Base-by-base conservation (phyloP, 75 land plant genomes). In the Chamaecyparis obtusa region DNA sequence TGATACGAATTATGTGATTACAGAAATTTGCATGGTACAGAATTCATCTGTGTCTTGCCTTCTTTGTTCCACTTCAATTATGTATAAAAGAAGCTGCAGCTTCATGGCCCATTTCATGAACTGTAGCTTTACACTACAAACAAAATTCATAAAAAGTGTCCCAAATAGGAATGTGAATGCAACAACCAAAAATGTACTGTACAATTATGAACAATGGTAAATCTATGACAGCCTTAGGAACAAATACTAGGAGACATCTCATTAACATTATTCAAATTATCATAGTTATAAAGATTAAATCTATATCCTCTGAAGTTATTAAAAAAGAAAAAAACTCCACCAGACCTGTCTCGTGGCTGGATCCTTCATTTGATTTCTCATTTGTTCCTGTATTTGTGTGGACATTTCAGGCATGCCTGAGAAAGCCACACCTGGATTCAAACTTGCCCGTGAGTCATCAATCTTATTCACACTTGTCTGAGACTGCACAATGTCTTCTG, bases 291-390 rank as follows among this genome's bases (percentile, higher is more conserved):
- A 13, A 43, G 32, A 80, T 80, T 44, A 44, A 81, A 44, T 2
- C 1, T 39, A 41, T 39, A 78, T 39, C 6, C 21, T 37, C 81
- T 16, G 2, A 78, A 78, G 46, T 78, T 19, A 43, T 2, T 17
- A 10, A 9, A 35, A 78, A 48, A 19, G 35, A 35, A 87, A 44
- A 78, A 39, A 39, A 77, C 89, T 14, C 41, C 3, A 43, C 87
- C 87, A 85, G 15, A 98, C 99, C 99, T 98, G 91, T 35, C 88
- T 92, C 94, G 93, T 95, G 5, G 95, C 95, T 89, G 99, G 99
- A 91, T 98, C 94, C 82, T 94, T 97, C 97, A 98, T 95, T 85
- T 94, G 93, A 90, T 91, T 94, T 85, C 92, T 89, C 94, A 96
- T 91, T 74, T 94, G 95, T 27, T 98, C 97, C 84, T 96, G 98